phyloP scores from a whole-genome alignment of 176 grass and related monocot genomes.

The Aegilops longissima region DNA sequence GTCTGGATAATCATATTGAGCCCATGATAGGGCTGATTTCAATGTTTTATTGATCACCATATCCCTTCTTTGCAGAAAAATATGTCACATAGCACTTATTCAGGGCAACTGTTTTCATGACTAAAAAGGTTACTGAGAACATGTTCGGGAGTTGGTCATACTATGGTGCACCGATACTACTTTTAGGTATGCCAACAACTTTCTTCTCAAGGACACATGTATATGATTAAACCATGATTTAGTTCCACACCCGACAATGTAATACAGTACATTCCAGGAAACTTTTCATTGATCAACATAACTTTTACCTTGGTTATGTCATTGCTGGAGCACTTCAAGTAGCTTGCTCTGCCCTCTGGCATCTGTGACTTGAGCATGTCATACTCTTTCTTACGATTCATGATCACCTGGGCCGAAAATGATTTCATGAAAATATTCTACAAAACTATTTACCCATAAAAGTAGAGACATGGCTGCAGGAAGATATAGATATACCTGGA shows the following conservation, averaged over 20 bases:
- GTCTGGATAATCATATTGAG: neutral
- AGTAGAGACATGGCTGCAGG: neutral
- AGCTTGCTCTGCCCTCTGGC: slow-evolving; percentile 44
- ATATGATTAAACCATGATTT: neutral
- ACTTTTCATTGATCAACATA: neutral
- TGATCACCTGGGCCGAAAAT: slow-evolving; percentile 57
- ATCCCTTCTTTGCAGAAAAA: neutral
- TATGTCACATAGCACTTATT: neutral
- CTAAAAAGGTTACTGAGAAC: neutral
- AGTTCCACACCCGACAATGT: neutral
- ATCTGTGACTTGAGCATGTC: slow-evolving; percentile 68
- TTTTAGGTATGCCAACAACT: neutral
- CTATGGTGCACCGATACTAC: neutral
- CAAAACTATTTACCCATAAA: neutral
- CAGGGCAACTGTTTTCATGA: neutral
- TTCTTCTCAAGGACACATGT: neutral
- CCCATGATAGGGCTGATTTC: slow-evolving; percentile 1
- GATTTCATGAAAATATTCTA: neutral
- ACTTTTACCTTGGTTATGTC: slow-evolving; percentile 58
- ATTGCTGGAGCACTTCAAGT: slow-evolving; percentile 49
- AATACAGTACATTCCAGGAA: neutral
- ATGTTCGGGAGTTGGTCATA: neutral
- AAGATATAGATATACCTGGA: slow-evolving; percentile 57
- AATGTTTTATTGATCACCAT: neutral
- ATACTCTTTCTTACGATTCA: slow-evolving; percentile 68